Conservation (phyloP, 2,329 filamentous ascomycete species). For the Fusarium sp. region DNA sequence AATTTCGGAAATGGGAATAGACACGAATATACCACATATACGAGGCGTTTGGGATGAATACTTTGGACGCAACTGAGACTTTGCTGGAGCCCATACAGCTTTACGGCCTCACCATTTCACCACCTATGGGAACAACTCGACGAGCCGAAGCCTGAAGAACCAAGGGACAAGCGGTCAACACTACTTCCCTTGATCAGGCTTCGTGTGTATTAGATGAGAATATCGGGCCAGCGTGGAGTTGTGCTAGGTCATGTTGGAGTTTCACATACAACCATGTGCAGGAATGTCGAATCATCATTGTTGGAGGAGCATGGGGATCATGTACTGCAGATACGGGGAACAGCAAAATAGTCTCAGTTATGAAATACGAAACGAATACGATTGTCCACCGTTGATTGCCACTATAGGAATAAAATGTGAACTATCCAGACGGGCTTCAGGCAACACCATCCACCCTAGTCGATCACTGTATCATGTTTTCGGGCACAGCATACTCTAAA, state of each 20-base stretch:
- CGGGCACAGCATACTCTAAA: no score
- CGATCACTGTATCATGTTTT: no score
- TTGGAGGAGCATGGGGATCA: neutral
- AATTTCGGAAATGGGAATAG: conserved; percentile 34
- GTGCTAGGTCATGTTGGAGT: neutral
- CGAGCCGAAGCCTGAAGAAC: neutral
- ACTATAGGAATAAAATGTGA: neutral
- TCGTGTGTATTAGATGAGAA: neutral
- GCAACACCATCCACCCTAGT: no score
- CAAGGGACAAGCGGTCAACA: neutral
- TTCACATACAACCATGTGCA: neutral
- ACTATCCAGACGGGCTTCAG: neutral
- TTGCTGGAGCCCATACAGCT: neutral
- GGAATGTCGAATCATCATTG: neutral
- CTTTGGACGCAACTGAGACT: conserved; percentile 16
- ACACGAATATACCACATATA: conserved; percentile 46
- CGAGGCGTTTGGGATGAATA: conserved; percentile 39
- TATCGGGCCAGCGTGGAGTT: neutral
- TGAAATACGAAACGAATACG: conserved; percentile 14
- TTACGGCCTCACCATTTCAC: neutral
- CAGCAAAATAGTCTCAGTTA: conserved; percentile 15
- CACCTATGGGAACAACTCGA: neutral
- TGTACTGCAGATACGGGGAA: neutral
- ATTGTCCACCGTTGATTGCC: neutral
- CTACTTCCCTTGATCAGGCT: conserved; percentile 1